Evolutionary conservation across 1,139 yeast species (phyloP).

Genomic region (Arxiozyma heterogenica): DNA sequence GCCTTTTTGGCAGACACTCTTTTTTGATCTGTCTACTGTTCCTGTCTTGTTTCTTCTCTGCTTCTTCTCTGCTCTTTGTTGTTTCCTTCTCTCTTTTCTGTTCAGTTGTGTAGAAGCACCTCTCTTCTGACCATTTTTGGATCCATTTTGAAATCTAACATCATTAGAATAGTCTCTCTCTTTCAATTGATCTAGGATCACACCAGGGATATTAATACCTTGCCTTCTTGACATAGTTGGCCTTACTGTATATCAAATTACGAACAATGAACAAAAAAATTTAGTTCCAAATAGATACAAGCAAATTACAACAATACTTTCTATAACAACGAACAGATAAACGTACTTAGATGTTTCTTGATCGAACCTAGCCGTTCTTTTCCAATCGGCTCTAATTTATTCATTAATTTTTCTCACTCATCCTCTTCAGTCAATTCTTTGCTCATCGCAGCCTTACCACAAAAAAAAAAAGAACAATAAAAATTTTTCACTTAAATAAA

Average conservation of each 20-base stretch:
- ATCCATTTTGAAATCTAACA: slow-evolving; percentile 16
- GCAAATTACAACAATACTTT: no score
- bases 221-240: slow-evolving; percentile 28
- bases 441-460: slow-evolving; percentile 6
- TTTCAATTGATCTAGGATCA: slow-evolving; percentile 54
- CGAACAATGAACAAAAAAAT: no score
- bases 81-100: slow-evolving; percentile 29
- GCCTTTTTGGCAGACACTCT: not conserved
- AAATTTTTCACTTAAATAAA: not conserved
- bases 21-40: no score
- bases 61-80: slow-evolving; percentile 25
- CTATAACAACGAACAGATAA: no score
- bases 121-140: slow-evolving; percentile 13
- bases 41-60: slow-evolving; percentile 6
- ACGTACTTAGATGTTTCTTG: no score
- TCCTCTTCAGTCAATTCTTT: not conserved
- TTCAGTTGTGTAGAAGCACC: slow-evolving; percentile 14
- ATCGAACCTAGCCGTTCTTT: no score
- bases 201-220: slow-evolving; percentile 58
- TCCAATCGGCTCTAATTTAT: no score
- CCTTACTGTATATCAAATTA: no score
- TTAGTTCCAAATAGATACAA: no score
- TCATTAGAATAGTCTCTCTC: slow-evolving; percentile 35
- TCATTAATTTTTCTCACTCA: no score
- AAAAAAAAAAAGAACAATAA: not conserved